A percentile compares a stretch with the other conserved stretches of the same genome.
Conservation (phyloP, 495 filamentous ascomycete species). For the Parmelia sp. region DNA sequence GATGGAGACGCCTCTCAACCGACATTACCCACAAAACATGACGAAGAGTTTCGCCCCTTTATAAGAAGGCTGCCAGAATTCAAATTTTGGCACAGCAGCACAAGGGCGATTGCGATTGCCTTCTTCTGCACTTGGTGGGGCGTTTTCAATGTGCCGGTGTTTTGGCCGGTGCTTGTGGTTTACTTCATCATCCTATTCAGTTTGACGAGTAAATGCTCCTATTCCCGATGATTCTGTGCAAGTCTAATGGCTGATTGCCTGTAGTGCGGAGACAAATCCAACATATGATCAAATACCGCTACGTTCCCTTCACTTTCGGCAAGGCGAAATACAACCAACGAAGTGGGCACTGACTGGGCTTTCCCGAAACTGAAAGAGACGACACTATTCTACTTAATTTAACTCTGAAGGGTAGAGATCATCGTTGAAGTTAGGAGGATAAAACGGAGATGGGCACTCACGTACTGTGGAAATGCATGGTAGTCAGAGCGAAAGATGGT, state of each 20-base stretch:
- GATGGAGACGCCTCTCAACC: conserved; percentile 64
- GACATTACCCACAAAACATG: conserved; percentile 81
- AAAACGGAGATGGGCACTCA: neutral
- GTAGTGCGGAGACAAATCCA: conserved; percentile 96
- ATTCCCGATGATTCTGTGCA: neutral
- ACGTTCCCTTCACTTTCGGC: conserved; percentile 90
- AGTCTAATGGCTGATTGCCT: conserved; percentile 4
- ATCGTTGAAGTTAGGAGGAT: neutral
- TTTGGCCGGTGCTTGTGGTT: conserved; percentile 96
- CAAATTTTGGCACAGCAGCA: conserved; percentile 98
- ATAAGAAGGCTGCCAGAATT: conserved; percentile 95
- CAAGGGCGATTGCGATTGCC: conserved; percentile 73
- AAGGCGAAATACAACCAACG: conserved; percentile 69
- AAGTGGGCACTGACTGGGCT: conserved; percentile 21
- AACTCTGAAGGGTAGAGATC: neutral
- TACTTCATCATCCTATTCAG: conserved; percentile 97
- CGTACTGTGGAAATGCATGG: neutral
- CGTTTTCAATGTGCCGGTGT: conserved; percentile 93
- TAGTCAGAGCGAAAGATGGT: neutral
- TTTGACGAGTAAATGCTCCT: conserved; percentile 69
- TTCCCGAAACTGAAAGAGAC: neutral
- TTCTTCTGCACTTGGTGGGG: conserved; percentile 90
- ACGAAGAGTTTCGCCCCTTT: conserved; percentile 96
- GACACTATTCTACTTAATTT: conserved; percentile 15
- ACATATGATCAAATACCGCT: conserved; percentile 99